These are phyloP conservation scores for Gnaphalium uliginosum DNA, from an alignment of 129 eudicot genomes.

Conservation along the genomic window DNA sequence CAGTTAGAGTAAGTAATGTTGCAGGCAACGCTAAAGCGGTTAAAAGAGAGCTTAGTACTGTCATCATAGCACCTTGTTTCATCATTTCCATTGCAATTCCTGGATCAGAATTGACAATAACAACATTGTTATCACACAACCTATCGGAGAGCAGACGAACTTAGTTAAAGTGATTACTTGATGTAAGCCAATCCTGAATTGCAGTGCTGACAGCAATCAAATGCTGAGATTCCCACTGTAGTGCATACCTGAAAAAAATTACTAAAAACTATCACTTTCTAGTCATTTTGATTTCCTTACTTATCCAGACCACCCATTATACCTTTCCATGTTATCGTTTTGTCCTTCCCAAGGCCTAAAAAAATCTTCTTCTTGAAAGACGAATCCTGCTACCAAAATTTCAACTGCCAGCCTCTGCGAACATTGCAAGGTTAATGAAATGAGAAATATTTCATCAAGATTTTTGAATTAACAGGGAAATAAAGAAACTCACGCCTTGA, in stretches of 20 bases:
- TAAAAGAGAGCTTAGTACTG: conserved; percentile 74
- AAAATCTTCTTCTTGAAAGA: conserved; percentile 72
- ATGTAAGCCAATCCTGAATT: conserved; percentile 89
- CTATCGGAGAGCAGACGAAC: conserved; percentile 12
- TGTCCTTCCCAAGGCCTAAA: conserved; percentile 88
- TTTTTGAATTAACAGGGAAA: neutral
- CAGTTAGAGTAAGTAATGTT: conserved; percentile 64
- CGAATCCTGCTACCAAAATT: conserved; percentile 75
- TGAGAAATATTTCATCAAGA: conserved; percentile 21
- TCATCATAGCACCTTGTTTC: conserved; percentile 99
- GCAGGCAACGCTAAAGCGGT: conserved; percentile 96
- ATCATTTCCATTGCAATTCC: conserved; percentile 76
- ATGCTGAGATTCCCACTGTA: conserved; percentile 98
- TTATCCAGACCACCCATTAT: neutral
- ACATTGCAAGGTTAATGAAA: conserved; percentile 23
- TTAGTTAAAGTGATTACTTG: conserved; percentile 51
- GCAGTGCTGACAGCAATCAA: conserved; percentile 97
- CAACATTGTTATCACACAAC: conserved; percentile 5
- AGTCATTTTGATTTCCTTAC: neutral
- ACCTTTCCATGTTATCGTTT: conserved; percentile 76
- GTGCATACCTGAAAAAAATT: conserved; percentile 60
- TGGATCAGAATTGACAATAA: conserved; percentile 37
- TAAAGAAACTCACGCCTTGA: conserved; percentile 73
- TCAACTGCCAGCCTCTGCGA: conserved; percentile 93
- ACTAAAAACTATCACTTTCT: conserved; percentile 1